Evolutionary conservation across 176 grass and related monocot genomes (phyloP).

Genomic region (Aegilops tauschii): DNA sequence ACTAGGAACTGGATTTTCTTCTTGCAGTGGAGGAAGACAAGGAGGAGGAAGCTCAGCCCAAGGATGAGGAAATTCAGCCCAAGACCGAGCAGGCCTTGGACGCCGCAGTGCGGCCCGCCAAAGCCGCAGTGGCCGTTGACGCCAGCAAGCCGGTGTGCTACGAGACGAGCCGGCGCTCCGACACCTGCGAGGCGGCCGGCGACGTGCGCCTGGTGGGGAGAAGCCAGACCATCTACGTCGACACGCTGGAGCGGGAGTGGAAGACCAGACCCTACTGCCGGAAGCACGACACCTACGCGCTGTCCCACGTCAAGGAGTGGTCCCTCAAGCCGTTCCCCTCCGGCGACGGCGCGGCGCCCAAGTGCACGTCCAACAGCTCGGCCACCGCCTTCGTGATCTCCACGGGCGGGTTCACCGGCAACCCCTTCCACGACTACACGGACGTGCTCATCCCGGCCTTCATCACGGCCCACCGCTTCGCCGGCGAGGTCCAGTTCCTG

Average conservation of each 20-base stretch:
- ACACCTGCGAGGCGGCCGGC: slow-evolving; percentile 57
- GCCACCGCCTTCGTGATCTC: slow-evolving; percentile 57
- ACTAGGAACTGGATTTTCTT: not conserved
- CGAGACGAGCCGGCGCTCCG: slow-evolving; percentile 56
- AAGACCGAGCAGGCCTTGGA: not conserved
- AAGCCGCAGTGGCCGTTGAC: not conserved
- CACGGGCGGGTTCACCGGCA: slow-evolving; percentile 67
- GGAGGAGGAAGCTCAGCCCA: not conserved
- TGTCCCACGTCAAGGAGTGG: slow-evolving; percentile 58
- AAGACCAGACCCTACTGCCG: slow-evolving; percentile 55
- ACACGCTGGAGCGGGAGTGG: slow-evolving; percentile 37
- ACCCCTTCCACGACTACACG: slow-evolving; percentile 91
- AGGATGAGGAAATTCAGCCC: slow-evolving; percentile 11
- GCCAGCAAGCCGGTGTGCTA: slow-evolving; percentile 35
- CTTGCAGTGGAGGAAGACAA: slow-evolving; percentile 2
- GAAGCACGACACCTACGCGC: slow-evolving; percentile 45
- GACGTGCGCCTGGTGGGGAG: slow-evolving; percentile 47
- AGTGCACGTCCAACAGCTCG: slow-evolving; percentile 48
- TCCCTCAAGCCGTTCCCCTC: slow-evolving; percentile 28
- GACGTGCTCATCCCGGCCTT: slow-evolving; percentile 81
- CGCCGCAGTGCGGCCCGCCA: not conserved
- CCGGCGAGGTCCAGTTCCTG: slow-evolving; percentile 65
- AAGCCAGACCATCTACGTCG: slow-evolving; percentile 29
- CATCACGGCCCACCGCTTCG: slow-evolving; percentile 49
- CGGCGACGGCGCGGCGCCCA: not conserved